Evolutionary conservation across 495 filamentous ascomycete species (phyloP).

Genomic region (Astrocystis sublimbata): DNA sequence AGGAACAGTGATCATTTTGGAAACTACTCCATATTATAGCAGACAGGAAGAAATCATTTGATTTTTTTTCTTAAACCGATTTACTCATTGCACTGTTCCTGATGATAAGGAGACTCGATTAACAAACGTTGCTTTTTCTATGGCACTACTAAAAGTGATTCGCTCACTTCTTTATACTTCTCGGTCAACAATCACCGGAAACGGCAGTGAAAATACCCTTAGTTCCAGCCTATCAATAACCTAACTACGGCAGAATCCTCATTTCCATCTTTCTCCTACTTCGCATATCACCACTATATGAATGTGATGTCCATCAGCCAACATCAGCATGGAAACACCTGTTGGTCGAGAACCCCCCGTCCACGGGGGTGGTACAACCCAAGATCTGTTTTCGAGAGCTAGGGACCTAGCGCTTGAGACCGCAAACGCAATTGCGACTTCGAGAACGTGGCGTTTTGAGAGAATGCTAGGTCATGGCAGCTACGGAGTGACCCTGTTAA

Average conservation of each 20-base stretch:
- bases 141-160: no score
- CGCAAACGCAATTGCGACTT: background rate
- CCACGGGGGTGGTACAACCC: background rate
- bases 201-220: background rate
- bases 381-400: background rate
- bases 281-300: background rate
- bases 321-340: background rate
- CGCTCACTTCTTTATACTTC: no score
- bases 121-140: no score
- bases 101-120: no score
- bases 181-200: background rate
- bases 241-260: background rate
- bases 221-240: background rate
- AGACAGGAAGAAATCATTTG: no score
- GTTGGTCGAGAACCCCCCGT: background rate
- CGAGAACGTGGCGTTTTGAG: conserved; percentile 8
- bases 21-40: no score
- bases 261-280: background rate
- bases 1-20: no score
- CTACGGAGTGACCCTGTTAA: conserved; percentile 1
- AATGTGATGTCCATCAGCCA: background rate
- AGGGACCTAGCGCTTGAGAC: background rate
- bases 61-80: no score
- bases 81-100: no score
- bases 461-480: conserved; percentile 1